Conservation (phyloP, 1,284 basidiomycete genomes). For the Xerocomus minutiporus region DNA sequence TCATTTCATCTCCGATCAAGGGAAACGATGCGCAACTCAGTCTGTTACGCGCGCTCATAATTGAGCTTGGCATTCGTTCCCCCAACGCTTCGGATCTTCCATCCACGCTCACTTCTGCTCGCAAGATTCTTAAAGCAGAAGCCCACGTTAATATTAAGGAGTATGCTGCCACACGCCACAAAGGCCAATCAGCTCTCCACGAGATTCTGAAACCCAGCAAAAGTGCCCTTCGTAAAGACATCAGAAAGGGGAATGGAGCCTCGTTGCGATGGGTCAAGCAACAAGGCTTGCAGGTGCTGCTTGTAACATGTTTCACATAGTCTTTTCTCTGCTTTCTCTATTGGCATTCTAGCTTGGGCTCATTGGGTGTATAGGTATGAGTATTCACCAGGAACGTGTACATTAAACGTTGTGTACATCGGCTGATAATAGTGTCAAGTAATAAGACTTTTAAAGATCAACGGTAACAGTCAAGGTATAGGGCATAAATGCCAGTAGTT, state of each 20-base stretch:
- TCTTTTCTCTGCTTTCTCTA: not conserved
- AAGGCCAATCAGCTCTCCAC: slow-evolving; percentile 59
- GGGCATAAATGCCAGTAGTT: slow-evolving; percentile 12
- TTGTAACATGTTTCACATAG: slow-evolving; percentile 41
- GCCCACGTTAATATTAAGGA: slow-evolving; percentile 58
- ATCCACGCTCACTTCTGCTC: slow-evolving; percentile 54
- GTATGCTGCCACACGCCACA: slow-evolving; percentile 44
- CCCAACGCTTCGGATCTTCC: slow-evolving; percentile 43
- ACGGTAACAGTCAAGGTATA: slow-evolving; percentile 16
- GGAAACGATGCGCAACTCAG: slow-evolving; percentile 42
- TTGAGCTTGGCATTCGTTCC: slow-evolving; percentile 51
- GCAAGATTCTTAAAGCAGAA: slow-evolving; percentile 55
- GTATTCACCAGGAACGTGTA: no score
- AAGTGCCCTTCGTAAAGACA: slow-evolving; percentile 54
- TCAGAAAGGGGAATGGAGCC: slow-evolving; percentile 46
- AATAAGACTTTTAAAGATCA: not conserved
- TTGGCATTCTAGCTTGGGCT: not conserved
- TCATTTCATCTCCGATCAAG: slow-evolving; percentile 21
- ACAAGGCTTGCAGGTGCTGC: slow-evolving; percentile 56
- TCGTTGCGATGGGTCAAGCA: slow-evolving; percentile 58
- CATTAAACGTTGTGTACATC: not conserved
- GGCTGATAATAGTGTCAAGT: not conserved
- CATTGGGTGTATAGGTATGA: no score
- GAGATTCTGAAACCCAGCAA: slow-evolving; percentile 58
- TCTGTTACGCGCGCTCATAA: slow-evolving; percentile 50